Evolutionary conservation across 169 alveolate species (phyloP), one percentile per base, ranked within the genome.

Genomic region (Plasmodium relictum): DNA sequence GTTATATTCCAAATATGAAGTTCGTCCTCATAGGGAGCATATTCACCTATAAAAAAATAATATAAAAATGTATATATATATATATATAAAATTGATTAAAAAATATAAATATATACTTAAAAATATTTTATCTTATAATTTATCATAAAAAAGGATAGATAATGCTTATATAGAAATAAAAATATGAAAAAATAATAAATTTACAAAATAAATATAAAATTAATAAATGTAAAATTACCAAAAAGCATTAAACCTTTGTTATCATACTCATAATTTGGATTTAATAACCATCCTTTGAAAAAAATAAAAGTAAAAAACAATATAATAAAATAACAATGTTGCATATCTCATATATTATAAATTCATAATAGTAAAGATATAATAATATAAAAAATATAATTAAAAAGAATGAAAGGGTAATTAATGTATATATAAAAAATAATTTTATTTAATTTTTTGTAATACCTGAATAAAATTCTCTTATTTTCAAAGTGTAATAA

Each of bases 21-120:
- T 16, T 86, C 87, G 41, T 86, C 92, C 71, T 86, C 92, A 73
- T 86, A 86, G 7, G 92, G 92, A 66, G 92, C 78, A 63, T 86
- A 86, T 71, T 86, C 92, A 37, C 92, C 92, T 86, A 26, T 26
- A 61, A 1, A 50, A 31, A 3, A 31, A 22, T 48, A 69, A 52
- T 37, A 62, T 56, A 58, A 85, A 61, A 20, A n/a, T 6, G 54
- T 26, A 31, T 9, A 56, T 59, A 65, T 37, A 42, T 41, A 24
- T 42, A 20, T 56, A 44, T 39, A 37, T 3, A 50, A 80, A 62
- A n/a, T 18, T 62, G 42, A 8, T 61, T 20, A 7, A 48, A 63
- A 16, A 10, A n/a, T 62, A 45, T 7, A 58, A n/a, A 31, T 3
- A 20, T 20, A 73, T 56, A 65, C 31, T 62, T n/a, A 76, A 9